Evolutionary conservation across 768 basidiomycete species (phyloP).

Genomic region (Serendipita vermifera): DNA sequence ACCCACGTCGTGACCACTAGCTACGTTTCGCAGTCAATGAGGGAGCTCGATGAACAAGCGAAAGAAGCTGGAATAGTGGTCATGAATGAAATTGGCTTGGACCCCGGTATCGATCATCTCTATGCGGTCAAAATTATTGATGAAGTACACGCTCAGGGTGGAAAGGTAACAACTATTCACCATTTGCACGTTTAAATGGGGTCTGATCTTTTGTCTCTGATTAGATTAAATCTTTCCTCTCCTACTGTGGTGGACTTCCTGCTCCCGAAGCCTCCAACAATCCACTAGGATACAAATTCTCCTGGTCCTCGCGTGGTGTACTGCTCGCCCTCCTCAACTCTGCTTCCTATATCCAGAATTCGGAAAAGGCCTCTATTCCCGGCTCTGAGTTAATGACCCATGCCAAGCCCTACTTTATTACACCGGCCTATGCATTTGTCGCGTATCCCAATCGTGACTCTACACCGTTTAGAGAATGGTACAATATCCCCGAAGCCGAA

Average conservation of each 20-base stretch:
- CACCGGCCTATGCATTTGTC: constrained; percentile 91
- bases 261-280: constrained; percentile 84
- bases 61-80: constrained; percentile 85
- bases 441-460: constrained; percentile 96
- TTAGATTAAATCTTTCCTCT: constrained; percentile 80
- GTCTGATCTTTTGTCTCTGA: constrained; percentile 7
- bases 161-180: constrained; percentile 48
- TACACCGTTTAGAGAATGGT: constrained; percentile 77
- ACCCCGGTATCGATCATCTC: constrained; percentile 88
- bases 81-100: constrained; percentile 95
- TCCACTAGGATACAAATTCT: constrained; percentile 98
- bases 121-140: constrained; percentile 89
- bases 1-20: constrained; percentile 93
- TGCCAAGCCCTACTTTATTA: constrained; percentile 89
- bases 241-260: constrained; percentile 93
- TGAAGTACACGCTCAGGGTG: constrained; percentile 88
- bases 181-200: background rate
- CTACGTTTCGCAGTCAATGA: constrained; percentile 87
- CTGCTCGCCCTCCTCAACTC: constrained; percentile 88
- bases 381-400: constrained; percentile 80
- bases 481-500: constrained; percentile 87
- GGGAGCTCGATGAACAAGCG: constrained; percentile 64
- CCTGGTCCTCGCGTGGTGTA: constrained; percentile 94
- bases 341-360: constrained; percentile 62
- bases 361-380: constrained; percentile 49